These are phyloP conservation scores for Ceratobasidium sp. DNA, from an alignment of 1,284 basidiomycete species.

Conservation along the genomic window DNA sequence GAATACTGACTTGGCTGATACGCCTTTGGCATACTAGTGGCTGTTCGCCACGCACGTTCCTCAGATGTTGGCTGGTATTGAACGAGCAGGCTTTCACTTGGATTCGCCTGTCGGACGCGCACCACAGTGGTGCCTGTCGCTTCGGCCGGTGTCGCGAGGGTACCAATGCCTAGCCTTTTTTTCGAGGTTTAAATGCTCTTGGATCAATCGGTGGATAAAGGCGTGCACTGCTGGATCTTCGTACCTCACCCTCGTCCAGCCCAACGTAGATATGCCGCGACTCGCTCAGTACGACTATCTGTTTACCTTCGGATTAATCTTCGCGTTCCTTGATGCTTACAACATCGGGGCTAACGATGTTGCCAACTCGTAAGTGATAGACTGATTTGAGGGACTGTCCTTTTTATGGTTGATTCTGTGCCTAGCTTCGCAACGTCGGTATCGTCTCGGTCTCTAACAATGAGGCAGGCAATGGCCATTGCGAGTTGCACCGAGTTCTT, in stretches of 20 bases:
- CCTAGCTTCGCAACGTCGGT: constrained; percentile 58
- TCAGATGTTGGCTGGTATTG: constrained; percentile 19
- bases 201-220: not conserved
- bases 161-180: constrained; percentile 34
- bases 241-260: not conserved
- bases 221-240: not conserved
- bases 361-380: constrained; percentile 46
- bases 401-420: constrained; percentile 51
- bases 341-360: constrained; percentile 60
- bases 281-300: constrained; percentile 56
- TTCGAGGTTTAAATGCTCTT: constrained; percentile 14
- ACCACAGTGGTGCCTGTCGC: constrained; percentile 31
- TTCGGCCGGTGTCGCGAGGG: constrained; percentile 29
- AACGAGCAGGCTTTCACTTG: not conserved
- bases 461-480: constrained; percentile 56
- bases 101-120: not conserved
- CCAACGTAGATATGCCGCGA: constrained; percentile 29
- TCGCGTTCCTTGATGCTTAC: constrained; percentile 58
- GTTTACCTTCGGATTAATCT: constrained; percentile 57
- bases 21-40: not conserved
- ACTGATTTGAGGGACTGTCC: not conserved
- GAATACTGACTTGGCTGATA: not conserved
- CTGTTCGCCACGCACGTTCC: constrained; percentile 31
- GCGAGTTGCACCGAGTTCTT: constrained; percentile 67
- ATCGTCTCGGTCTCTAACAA: constrained; percentile 58